phyloP scores from a whole-genome alignment of 2,329 filamentous ascomycete species.

The Purpureocillium takamizusanense region DNA sequence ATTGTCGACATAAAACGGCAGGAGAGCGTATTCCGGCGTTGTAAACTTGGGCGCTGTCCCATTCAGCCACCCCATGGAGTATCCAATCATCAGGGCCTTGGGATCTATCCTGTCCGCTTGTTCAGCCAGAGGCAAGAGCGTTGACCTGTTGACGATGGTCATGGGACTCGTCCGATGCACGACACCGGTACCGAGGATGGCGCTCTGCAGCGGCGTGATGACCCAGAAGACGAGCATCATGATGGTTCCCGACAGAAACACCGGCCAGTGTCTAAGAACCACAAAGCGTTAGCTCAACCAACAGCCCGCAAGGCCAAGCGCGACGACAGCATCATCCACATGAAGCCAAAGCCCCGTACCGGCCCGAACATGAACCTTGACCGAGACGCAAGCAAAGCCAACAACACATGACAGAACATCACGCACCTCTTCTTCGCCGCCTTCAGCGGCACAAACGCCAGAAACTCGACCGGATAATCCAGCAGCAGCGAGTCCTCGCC shows the following conservation, averaged over 20 bases:
- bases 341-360: too few species aligned
- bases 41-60: conserved; percentile 35
- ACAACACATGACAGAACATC: too few species aligned
- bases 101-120: conserved; percentile 18
- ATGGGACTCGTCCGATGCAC: conserved; percentile 13
- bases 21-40: conserved; percentile 27
- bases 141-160: conserved; percentile 3
- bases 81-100: conserved; percentile 32
- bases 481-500: conserved; percentile 39
- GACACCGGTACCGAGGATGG: conserved; percentile 35
- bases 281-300: too few species aligned
- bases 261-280: conserved; percentile 2
- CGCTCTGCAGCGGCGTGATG: conserved; percentile 44
- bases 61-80: conserved; percentile 35
- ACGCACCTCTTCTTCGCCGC: conserved; percentile 22
- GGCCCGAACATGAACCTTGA: too few species aligned
- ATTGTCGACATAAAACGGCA: conserved; percentile 27
- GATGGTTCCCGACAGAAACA: conserved; percentile 22
- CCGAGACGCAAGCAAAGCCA: too few species aligned
- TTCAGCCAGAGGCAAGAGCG: conserved; percentile 10
- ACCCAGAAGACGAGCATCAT: conserved; percentile 45
- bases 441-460: conserved; percentile 20
- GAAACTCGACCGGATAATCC: conserved; percentile 39
- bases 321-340: too few species aligned
- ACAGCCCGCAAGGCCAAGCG: too few species aligned